Conservation (phyloP, 2,329 filamentous ascomycete species). For the Fusarium sp. region DNA sequence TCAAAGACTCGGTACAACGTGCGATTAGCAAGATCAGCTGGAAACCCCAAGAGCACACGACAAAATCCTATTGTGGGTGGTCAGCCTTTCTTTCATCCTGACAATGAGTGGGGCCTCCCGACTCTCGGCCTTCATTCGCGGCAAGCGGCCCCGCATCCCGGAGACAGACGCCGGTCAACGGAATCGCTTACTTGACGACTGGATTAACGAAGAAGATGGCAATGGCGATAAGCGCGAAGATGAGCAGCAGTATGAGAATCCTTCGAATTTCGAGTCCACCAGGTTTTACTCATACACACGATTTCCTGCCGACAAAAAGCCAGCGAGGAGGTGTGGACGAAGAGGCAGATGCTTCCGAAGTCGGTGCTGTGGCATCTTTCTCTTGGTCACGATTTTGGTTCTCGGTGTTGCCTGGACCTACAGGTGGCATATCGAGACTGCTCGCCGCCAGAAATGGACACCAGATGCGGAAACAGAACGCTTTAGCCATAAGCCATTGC, state of each 20-base stretch:
- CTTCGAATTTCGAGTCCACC: not conserved
- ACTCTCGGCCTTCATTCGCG: conserved; percentile 24
- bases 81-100: conserved; percentile 21
- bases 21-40: not conserved
- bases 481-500: conserved; percentile 63
- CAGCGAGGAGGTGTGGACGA: conserved; percentile 4
- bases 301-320: conserved; percentile 17
- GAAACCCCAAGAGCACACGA: conserved; percentile 2
- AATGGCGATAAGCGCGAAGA: not conserved
- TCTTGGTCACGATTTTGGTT: conserved; percentile 48
- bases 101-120: conserved; percentile 15
- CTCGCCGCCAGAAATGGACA: conserved; percentile 59
- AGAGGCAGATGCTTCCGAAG: conserved; percentile 25
- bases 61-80: conserved; percentile 11
- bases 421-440: conserved; percentile 58
- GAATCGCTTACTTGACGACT: conserved; percentile 32
- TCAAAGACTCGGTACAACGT: not conserved
- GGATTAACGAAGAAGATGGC: conserved; percentile 29
- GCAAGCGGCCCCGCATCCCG: conserved; percentile 26
- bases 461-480: conserved; percentile 60
- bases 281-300: conserved; percentile 11
- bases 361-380: conserved; percentile 48
- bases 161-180: conserved; percentile 20
- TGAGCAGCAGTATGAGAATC: not conserved
- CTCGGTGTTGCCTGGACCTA: conserved; percentile 52